Base-by-base conservation (phyloP, 257 asterid species). In the Plantago major region DNA sequence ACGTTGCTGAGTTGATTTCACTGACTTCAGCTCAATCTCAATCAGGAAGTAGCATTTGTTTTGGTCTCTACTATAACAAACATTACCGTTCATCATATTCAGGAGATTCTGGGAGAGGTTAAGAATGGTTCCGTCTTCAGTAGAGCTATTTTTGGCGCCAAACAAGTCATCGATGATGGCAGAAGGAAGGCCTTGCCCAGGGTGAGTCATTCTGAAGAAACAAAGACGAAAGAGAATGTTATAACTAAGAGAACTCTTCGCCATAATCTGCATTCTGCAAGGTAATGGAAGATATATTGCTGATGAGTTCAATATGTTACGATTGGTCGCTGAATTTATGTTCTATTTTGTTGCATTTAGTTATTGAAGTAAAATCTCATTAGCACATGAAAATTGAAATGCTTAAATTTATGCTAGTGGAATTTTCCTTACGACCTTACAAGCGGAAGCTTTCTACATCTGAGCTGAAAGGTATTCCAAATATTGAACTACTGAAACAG, bases 201-300 rank as follows among this genome's bases (percentile, higher is more conserved):
- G 84, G 75, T 85, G 96, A 69, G 78, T 56, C 83, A 88, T 79
- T 68, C 95, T 88, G 69, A 42, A 73, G 40, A 40, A 62, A 47
- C 10, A 38, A 14, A 13, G 5, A 18, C 1, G 37, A 57, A 16
- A 37, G 11, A 4, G 16, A 52, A 52, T 10, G 58, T 52, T 52
- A 52, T 52, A 52, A 19, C 58, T 38, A 52, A 22, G 18, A 52
- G 18, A 52, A 11, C 3, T 51, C 10, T 3, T 52, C 30, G 9
- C 16, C 9, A 18, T 51, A 4, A 14, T 19, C 17, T 7, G 30
- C 22, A 49, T 15, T 17, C 16, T 51, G 37, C 28, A 11, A 22
- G 26, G 26, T 10, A 3, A 10, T 17, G 28, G 54, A 6, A 48
- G 26, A 48, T 15, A 17, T 7, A 33, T 49, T 48, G 10, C 38